These are phyloP conservation scores for Gossypium arboreum DNA, from an alignment of 345 rosid genomes.

Conservation along the genomic window DNA sequence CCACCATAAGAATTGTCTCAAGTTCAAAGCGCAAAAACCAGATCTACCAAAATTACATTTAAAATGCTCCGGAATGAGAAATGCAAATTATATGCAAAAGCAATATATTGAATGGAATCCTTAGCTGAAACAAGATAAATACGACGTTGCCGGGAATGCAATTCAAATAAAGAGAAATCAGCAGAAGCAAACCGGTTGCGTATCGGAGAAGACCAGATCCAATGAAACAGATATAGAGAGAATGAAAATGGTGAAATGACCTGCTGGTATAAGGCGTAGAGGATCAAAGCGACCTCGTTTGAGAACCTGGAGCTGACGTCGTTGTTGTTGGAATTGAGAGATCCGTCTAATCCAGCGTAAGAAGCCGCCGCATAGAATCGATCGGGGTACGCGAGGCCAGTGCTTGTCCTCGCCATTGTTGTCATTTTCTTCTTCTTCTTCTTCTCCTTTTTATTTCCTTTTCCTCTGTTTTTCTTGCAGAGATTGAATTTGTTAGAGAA, in stretches of 20 bases:
- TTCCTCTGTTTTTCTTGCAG: background rate
- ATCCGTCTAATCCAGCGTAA: slow-evolving; percentile 86
- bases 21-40: slow-evolving; percentile 2
- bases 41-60: slow-evolving; percentile 28
- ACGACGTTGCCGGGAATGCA: background rate
- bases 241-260: slow-evolving; percentile 27
- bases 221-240: background rate
- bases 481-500: background rate
- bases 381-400: slow-evolving; percentile 95
- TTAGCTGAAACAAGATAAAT: slow-evolving; percentile 8
- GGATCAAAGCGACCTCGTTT: slow-evolving; percentile 75
- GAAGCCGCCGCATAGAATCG: slow-evolving; percentile 93
- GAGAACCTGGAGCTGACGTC: slow-evolving; percentile 68
- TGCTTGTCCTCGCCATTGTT: slow-evolving; percentile 82
- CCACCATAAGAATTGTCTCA: slow-evolving; percentile 8
- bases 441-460: slow-evolving; percentile 5
- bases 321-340: slow-evolving; percentile 48
- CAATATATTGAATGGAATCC: background rate
- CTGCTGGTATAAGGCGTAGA: slow-evolving; percentile 90
- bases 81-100: background rate
- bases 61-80: background rate
- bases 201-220: slow-evolving; percentile 23
- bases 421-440: slow-evolving; percentile 13
- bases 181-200: background rate
- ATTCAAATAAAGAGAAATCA: background rate